Conservation (phyloP, 148 eudicot genomes). For the Rhododendron simsii region DNA sequence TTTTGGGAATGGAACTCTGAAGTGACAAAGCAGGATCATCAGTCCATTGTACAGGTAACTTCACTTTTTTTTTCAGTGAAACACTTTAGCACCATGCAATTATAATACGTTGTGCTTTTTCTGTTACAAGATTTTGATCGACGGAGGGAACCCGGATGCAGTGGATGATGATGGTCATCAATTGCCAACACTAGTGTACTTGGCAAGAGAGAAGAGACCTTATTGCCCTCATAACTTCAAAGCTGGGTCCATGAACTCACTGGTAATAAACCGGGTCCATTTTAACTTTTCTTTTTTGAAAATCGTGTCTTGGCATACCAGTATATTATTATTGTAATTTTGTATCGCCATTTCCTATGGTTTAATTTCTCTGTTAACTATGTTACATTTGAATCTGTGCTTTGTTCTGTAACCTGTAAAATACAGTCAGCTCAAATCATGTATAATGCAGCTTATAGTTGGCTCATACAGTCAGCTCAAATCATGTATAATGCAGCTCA, state of each 20-base stretch:
- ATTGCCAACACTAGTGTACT: slow-evolving; percentile 40
- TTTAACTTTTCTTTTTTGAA: neutral
- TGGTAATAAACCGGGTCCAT: slow-evolving; percentile 13
- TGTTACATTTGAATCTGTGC: neutral
- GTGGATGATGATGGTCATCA: slow-evolving; percentile 32
- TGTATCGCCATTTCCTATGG: too few species aligned
- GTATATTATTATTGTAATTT: neutral
- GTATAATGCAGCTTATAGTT: too few species aligned
- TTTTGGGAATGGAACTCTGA: slow-evolving; percentile 34
- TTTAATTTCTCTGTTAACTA: too few species aligned
- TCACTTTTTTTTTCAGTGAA: neutral
- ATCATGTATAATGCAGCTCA: too few species aligned
- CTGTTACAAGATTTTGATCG: slow-evolving; percentile 32
- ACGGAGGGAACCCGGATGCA: slow-evolving; percentile 26
- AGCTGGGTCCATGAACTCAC: slow-evolving; percentile 45
- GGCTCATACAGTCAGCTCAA: too few species aligned
- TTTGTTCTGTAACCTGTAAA: neutral
- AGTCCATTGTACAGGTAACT: slow-evolving; percentile 39
- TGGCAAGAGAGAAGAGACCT: slow-evolving; percentile 46
- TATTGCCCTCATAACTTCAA: slow-evolving; percentile 40
- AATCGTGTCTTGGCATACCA: neutral
- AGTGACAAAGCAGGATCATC: slow-evolving; percentile 38
- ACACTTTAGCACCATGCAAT: too few species aligned
- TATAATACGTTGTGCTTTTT: neutral
- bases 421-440: too few species aligned